Evolutionary conservation across 2,329 filamentous ascomycete species (phyloP), one percentile per base, ranked within the genome.

Genomic region (Botryosphaeria dothidea): DNA sequence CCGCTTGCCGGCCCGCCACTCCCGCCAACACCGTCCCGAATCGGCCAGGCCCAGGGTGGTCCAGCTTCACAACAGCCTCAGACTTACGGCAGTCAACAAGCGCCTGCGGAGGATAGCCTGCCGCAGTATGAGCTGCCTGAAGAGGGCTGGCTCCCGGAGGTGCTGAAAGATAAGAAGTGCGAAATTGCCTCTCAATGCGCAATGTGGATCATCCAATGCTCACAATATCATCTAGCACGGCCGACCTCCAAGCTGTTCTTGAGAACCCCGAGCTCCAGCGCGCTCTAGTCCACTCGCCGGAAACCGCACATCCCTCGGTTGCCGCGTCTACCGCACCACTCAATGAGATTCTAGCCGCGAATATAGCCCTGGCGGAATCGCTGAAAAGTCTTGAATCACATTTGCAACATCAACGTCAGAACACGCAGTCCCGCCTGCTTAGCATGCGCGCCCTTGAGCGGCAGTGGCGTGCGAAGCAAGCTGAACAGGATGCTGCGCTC

Each of bases 401-500:
- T 66, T 78, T 89, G 13, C 75, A 78, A 11, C 84, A 84, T 68
- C 85, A 90, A 71, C 90, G 94, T 64, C 84, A 87, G 29, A 83
- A 85, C 1, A 90, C 92, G 0, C 92, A 96, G 74, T 90, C 92
- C 3, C 90, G 93, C 66, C 86, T 98, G 0, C 84, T 98, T 1
- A 86, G 92, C 11, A 87, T 95, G 23, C 91, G 94, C 71, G 91
- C 92, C 1, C 86, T 97, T 17, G 95, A 98, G 79, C 87, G 93
- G n/a, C 90, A 94, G 73, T 98, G 95, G 92, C 88, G 90, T 64
- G 87, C 91, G 70, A 96, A 95, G 77, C 92, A 98, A 77, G 84
- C 87, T 1, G 92, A 95, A 71, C 95, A 97, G 86, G 95, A 98
- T 75, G 84, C 87, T 60, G 92, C 92, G 6, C 81, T 98, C 66